Conservation (phyloP, 148 eudicot genomes). For the Camellia lanceoleosa region DNA sequence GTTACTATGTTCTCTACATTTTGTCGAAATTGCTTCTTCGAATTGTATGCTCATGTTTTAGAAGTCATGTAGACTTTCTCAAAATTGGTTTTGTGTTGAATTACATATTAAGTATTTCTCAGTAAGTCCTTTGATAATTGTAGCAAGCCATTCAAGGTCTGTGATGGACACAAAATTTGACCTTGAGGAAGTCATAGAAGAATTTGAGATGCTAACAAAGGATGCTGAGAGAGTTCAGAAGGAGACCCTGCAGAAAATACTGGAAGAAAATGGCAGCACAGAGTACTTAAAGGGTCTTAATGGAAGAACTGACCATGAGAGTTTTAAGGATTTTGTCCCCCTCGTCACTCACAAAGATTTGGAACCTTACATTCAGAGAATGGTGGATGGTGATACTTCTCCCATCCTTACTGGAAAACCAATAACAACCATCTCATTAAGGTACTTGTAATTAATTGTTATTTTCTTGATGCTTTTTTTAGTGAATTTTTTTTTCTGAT, state of each 20-base stretch:
- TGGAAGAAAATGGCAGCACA: constrained; percentile 39
- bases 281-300: constrained; percentile 49
- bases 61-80: too few relatives aligned
- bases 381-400: constrained; percentile 59
- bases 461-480: neutral
- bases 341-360: constrained; percentile 64
- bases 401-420: constrained; percentile 75
- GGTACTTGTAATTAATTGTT: constrained; percentile 32
- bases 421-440: constrained; percentile 63
- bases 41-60: too few relatives aligned
- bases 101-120: too few relatives aligned
- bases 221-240: constrained; percentile 46
- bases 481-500: neutral
- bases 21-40: too few relatives aligned
- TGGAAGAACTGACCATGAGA: constrained; percentile 58
- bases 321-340: constrained; percentile 69
- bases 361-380: constrained; percentile 69
- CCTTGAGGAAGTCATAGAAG: constrained; percentile 32
- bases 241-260: constrained; percentile 41
- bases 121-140: too few relatives aligned
- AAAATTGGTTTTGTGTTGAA: too few relatives aligned
- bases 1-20: too few relatives aligned
- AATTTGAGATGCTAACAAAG: constrained; percentile 40
- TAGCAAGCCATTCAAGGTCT: neutral
- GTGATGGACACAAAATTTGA: constrained; percentile 27